phyloP scores from a whole-genome alignment of 257 asterid genomes.

The Linderniella brevidens region DNA sequence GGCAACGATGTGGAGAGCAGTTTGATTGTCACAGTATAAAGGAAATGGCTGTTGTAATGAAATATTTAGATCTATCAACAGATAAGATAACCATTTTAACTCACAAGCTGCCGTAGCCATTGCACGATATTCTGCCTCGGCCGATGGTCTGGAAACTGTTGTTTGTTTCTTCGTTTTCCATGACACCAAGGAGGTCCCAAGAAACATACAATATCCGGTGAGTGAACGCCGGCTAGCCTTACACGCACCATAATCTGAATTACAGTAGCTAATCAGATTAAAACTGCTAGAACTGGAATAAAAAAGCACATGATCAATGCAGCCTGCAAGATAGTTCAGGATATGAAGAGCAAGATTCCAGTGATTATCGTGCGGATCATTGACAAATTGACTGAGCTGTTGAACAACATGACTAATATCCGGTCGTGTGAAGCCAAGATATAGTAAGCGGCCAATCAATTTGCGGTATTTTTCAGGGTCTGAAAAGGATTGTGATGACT shows the following conservation, averaged over 20 bases:
- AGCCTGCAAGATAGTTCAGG: too few relatives aligned
- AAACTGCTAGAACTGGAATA: not conserved
- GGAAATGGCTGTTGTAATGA: not conserved
- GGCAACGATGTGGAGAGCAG: not conserved
- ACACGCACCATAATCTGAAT: not conserved
- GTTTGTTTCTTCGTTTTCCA: not conserved
- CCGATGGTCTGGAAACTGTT: not conserved
- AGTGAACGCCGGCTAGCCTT: not conserved
- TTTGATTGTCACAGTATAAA: not conserved
- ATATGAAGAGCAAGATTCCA: too few relatives aligned
- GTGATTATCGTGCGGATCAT: too few relatives aligned
- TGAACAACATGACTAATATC: too few relatives aligned
- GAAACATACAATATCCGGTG: not conserved
- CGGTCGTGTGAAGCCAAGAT: too few relatives aligned
- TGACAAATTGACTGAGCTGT: too few relatives aligned
- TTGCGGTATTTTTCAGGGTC: too few relatives aligned
- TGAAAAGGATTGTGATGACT: too few relatives aligned
- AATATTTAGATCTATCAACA: not conserved
- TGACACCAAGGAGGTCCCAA: not conserved
- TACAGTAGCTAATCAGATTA: not conserved
- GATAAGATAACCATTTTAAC: not conserved
- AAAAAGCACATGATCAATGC: constrained; percentile 2
- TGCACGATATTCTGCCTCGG: not conserved
- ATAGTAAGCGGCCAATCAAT: too few relatives aligned
- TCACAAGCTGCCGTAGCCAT: not conserved